Evolutionary conservation across 768 basidiomycete genomes (phyloP).

Genomic region (Pholiota conissans): DNA sequence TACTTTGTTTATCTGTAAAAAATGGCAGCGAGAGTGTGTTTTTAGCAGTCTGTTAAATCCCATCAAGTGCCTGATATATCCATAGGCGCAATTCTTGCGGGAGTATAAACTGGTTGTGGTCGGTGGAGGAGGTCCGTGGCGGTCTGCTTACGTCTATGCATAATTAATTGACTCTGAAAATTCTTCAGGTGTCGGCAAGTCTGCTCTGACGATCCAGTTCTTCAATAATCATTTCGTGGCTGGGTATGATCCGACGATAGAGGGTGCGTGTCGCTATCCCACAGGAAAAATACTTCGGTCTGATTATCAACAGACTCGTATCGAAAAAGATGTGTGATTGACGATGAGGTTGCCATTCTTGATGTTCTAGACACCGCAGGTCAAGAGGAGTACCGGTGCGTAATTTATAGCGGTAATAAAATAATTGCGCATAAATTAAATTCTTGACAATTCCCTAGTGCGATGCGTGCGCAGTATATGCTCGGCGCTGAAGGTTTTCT

Average conservation of each 20-base stretch:
- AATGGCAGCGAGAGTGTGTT: constrained; percentile 41
- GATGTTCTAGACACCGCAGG: constrained; percentile 98
- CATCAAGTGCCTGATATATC: constrained; percentile 9
- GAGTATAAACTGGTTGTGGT: constrained; percentile 99
- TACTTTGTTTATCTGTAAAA: constrained; percentile 11
- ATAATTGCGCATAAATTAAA: too few species aligned
- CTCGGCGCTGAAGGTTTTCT: constrained; percentile 97
- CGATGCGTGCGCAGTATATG: constrained; percentile 99
- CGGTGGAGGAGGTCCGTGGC: constrained; percentile 81
- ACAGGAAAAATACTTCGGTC: too few species aligned
- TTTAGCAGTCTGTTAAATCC: background rate
- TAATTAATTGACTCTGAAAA: too few species aligned
- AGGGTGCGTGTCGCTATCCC: constrained; percentile 48
- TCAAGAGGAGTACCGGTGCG: constrained; percentile 96
- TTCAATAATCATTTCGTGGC: constrained; percentile 94
- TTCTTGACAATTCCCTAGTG: constrained; percentile 42
- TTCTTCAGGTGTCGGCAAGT: constrained; percentile 57
- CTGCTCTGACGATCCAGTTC: constrained; percentile 95
- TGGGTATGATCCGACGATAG: constrained; percentile 94
- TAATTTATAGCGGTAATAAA: too few species aligned
- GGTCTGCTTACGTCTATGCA: background rate
- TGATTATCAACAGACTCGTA: constrained; percentile 71
- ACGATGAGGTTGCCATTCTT: constrained; percentile 96
- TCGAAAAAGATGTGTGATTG: constrained; percentile 94
- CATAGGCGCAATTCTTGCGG: constrained; percentile 83